These are phyloP conservation scores for Areca catechu DNA, from an alignment of 176 grass and related monocot genomes.

Conservation along the genomic window DNA sequence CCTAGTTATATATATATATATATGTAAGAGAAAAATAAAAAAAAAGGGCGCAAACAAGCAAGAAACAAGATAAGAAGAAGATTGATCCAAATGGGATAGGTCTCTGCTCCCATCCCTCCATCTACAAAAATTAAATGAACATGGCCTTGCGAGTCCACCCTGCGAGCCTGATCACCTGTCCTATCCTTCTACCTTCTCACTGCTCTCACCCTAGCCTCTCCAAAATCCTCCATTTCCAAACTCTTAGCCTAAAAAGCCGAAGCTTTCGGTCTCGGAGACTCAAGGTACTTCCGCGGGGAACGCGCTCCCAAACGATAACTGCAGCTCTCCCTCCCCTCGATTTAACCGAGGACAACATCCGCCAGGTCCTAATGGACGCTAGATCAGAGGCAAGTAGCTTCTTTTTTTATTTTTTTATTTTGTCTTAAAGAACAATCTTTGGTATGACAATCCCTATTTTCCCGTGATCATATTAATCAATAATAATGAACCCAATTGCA, in stretches of 20 bases:
- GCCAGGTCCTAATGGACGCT: slow-evolving; percentile 47
- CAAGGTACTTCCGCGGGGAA: slow-evolving; percentile 8
- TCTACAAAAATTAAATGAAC: no score
- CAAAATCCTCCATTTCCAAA: neutral
- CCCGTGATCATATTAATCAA: no score
- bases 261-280: neutral
- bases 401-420: neutral
- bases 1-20: no score
- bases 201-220: neutral
- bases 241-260: neutral
- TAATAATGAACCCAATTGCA: no score
- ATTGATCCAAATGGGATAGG: no score
- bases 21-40: no score
- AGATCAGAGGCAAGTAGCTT: slow-evolving; percentile 41
- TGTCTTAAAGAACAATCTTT: neutral
- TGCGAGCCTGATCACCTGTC: neutral
- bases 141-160: no score
- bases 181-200: neutral
- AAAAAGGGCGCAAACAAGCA: no score
- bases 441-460: no score
- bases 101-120: no score
- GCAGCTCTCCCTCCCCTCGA: slow-evolving; percentile 58
- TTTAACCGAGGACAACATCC: slow-evolving; percentile 84
- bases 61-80: no score
- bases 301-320: slow-evolving; percentile 13